These are phyloP conservation scores for Chlamydomonas asymmetrica DNA, from an alignment of 139 green algal genomes.

Conservation along the genomic window DNA sequence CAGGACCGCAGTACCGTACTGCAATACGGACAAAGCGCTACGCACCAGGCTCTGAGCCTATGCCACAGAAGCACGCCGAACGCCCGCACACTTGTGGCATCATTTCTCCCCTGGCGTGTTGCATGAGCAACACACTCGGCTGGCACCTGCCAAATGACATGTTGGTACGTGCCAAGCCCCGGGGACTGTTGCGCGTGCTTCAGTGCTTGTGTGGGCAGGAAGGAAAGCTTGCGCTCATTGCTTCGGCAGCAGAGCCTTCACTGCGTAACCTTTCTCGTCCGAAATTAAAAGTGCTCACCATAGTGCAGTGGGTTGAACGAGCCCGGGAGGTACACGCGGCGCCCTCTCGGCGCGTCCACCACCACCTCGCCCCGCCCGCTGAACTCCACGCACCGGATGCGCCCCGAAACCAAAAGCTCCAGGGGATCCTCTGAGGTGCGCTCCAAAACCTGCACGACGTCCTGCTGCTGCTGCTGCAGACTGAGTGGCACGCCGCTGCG, in stretches of 20 bases:
- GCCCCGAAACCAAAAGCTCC: constrained; percentile 55
- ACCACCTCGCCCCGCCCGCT: constrained; percentile 47
- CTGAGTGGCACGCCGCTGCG: neutral
- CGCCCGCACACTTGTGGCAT: no score
- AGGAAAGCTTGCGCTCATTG: neutral
- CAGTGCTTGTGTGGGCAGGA: neutral
- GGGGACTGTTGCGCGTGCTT: neutral
- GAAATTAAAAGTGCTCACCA: no score
- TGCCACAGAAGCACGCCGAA: no score
- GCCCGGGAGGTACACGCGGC: constrained; percentile 76
- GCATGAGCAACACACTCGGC: no score
- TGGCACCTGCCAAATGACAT: no score
- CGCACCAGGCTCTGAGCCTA: no score
- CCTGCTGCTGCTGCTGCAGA: constrained; percentile 1
- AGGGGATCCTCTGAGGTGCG: constrained; percentile 32
- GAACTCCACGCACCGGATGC: constrained; percentile 68
- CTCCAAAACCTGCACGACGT: constrained; percentile 29
- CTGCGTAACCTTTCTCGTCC: neutral
- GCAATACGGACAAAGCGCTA: no score
- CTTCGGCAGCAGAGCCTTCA: no score
- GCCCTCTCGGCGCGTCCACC: constrained; percentile 63
- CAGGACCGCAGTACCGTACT: no score
- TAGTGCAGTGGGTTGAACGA: constrained; percentile 94
- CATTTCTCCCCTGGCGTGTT: no score
- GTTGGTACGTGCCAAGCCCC: no score